Conservation (phyloP, 2,329 filamentous ascomycete genomes). For the Septoria petroselini region DNA sequence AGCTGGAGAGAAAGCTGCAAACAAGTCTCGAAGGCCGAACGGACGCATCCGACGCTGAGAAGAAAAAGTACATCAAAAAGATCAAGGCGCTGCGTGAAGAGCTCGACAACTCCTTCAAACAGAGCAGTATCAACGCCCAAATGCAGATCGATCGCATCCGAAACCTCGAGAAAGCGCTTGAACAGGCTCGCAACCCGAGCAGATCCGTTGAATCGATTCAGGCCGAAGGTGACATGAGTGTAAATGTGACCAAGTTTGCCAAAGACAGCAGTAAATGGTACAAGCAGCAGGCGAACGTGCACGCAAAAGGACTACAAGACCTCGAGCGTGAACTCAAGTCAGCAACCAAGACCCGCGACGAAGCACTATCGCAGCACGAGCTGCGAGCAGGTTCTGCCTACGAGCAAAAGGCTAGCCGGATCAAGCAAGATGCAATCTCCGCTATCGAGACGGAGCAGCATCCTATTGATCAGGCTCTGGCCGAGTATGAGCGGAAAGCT, state of each 20-base stretch:
- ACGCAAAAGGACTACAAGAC: conserved; percentile 5
- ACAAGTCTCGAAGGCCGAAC: conserved; percentile 13
- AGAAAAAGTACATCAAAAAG: conserved; percentile 25
- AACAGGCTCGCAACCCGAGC: conserved; percentile 1
- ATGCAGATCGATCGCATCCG: conserved; percentile 24
- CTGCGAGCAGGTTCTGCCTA: conserved; percentile 10
- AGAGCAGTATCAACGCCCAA: conserved; percentile 22
- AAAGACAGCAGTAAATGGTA: conserved; percentile 38
- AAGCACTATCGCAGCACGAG: conserved; percentile 7
- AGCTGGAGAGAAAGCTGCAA: conserved; percentile 26
- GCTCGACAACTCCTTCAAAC: conserved; percentile 24
- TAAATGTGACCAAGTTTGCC: conserved; percentile 38
- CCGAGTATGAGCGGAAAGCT: conserved; percentile 21
- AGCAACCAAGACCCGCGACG: conserved; percentile 1
- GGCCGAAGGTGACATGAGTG: conserved; percentile 41
- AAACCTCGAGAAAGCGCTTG: conserved; percentile 23
- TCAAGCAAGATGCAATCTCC: not conserved
- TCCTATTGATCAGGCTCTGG: conserved; percentile 11
- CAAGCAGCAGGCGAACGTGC: conserved; percentile 33
- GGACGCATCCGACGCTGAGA: conserved; percentile 11
- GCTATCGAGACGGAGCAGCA: not conserved
- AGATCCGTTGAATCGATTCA: conserved; percentile 25
- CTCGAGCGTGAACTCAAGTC: conserved; percentile 6
- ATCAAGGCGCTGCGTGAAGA: conserved; percentile 23
- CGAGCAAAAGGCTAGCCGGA: conserved; percentile 3